Conservation (phyloP, 345 rosid genomes). For the Noccaea caerulescens region DNA sequence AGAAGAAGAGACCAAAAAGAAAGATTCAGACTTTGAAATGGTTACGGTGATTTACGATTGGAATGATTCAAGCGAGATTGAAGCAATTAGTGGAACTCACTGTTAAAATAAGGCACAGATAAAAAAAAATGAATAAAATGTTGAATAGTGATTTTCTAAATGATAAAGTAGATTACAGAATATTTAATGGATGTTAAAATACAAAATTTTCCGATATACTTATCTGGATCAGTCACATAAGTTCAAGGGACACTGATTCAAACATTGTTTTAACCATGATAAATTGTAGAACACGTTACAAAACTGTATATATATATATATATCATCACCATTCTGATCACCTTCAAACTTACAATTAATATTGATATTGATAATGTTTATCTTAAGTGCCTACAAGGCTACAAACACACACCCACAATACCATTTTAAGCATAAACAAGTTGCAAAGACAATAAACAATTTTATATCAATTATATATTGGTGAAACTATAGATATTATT, state of each 20-base stretch:
- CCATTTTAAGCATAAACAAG: background rate
- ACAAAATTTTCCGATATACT: background rate
- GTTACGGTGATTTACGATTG: conserved; percentile 4
- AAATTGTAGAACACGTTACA: no score
- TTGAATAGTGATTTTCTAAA: background rate
- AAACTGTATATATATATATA: no score
- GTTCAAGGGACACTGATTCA: no score
- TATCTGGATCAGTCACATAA: background rate
- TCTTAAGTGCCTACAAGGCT: no score
- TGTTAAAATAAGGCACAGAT: background rate
- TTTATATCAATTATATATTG: background rate
- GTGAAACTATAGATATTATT: background rate
- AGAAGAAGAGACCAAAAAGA: conserved; percentile 12
- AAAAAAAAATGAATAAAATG: background rate
- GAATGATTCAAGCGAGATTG: conserved; percentile 13
- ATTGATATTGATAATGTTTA: background rate
- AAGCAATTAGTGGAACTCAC: background rate
- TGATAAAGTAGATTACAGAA: background rate
- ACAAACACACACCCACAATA: background rate
- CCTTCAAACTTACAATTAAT: background rate
- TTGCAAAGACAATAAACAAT: conserved; percentile 6
- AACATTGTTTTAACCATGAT: no score
- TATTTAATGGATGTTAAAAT: background rate
- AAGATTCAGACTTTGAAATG: conserved; percentile 2
- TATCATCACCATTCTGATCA: no score